Conservation (phyloP, 2,329 filamentous ascomycete species). For the Pestalotiopsis sp. region DNA sequence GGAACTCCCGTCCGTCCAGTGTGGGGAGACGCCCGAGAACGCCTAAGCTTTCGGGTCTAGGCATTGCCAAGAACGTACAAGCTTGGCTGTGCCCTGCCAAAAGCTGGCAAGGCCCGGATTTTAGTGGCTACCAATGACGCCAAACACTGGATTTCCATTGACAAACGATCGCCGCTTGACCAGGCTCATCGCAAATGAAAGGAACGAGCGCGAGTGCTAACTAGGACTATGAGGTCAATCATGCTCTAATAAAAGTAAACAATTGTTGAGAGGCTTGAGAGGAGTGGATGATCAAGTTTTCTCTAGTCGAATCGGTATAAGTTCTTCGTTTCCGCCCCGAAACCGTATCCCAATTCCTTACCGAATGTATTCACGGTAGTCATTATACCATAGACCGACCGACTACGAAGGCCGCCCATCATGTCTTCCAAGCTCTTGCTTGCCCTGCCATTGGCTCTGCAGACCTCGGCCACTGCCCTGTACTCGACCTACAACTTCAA, state of each 20-base stretch:
- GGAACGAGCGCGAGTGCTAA: background rate
- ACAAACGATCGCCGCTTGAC: conserved; percentile 2
- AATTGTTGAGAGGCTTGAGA: no score
- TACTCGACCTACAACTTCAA: conserved; percentile 20
- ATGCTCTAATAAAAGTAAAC: background rate
- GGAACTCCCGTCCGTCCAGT: background rate
- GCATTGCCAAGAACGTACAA: background rate
- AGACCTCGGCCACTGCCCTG: conserved; percentile 14
- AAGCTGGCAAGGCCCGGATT: background rate
- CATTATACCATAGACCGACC: background rate
- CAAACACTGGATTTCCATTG: background rate
- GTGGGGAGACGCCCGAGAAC: background rate
- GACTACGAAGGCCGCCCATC: background rate
- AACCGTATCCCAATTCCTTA: background rate
- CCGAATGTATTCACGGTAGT: background rate
- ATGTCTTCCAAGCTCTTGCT: conserved; percentile 7
- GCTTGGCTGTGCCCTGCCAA: background rate
- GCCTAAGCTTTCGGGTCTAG: background rate
- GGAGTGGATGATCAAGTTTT: background rate
- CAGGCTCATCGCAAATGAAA: background rate
- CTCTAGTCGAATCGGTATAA: background rate
- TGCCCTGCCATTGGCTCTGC: conserved; percentile 12
- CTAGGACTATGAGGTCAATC: background rate
- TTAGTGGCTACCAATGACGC: conserved; percentile 3
- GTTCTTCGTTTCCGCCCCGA: background rate